These are phyloP conservation scores for Amylostereum areolatum DNA, from an alignment of 1,284 basidiomycete species.

Conservation along the genomic window DNA sequence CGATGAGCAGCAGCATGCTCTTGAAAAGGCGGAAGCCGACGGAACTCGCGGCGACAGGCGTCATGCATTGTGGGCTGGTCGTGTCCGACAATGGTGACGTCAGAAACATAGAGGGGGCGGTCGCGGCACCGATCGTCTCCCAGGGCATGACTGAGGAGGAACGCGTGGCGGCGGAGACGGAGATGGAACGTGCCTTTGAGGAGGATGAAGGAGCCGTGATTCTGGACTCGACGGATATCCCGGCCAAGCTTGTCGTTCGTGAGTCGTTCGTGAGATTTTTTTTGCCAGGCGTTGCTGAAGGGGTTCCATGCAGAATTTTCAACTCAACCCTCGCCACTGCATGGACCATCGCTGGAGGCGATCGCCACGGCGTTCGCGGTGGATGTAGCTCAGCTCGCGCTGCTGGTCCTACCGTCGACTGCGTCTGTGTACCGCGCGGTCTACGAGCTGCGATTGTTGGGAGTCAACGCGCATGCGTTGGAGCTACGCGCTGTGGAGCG, in stretches of 20 bases:
- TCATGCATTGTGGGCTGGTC: conserved; percentile 58
- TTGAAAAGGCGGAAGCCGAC: conserved; percentile 10
- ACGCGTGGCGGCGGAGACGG: background rate
- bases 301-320: conserved; percentile 32
- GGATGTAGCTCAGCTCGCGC: conserved; percentile 60
- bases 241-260: background rate
- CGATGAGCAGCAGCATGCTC: conserved; percentile 2
- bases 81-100: conserved; percentile 46
- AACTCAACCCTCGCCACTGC: conserved; percentile 43
- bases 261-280: background rate
- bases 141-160: conserved; percentile 2
- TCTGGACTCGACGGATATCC: background rate
- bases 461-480: conserved; percentile 59
- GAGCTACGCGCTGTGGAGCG: conserved; percentile 41
- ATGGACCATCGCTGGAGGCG: conserved; percentile 53
- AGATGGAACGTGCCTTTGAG: conserved; percentile 9
- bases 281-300: background rate
- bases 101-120: conserved; percentile 39
- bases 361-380: conserved; percentile 65
- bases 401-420: conserved; percentile 59
- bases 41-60: conserved; percentile 23
- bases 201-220: background rate
- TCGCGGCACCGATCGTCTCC: conserved; percentile 3
- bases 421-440: conserved; percentile 55
- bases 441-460: conserved; percentile 56